Base-by-base conservation (phyloP, 2,329 filamentous ascomycete species). In the Aspergillus bombycis region DNA sequence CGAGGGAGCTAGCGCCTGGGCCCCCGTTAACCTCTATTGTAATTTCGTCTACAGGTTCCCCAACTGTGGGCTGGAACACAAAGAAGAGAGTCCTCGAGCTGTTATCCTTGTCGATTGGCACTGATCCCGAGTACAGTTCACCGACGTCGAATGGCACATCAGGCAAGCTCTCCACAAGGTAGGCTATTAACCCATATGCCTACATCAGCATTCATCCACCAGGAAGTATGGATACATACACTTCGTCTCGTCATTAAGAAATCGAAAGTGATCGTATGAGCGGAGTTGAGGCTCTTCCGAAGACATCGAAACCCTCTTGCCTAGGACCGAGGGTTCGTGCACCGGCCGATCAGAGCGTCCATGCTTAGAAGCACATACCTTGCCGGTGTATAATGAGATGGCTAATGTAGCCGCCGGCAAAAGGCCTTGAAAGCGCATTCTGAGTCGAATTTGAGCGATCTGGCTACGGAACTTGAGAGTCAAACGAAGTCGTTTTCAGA, bases 111-210 rank as follows among this genome's bases (percentile, higher is more conserved):
- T 83, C 82, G 67, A 89, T 87, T 6, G 86, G 85, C 8, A 89
- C 72, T 4, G 85, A 77, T 11, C 81, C 81, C 2, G 81, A 80
- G 65, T 82, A 83, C 57, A 80, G 79, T 69, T 82, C 81, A 26
- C 84, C 84, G 59, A 91, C 79, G 65, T 93, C 89, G 65, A 91
- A 93, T 30, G 84, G 73, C 0, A 93, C 87, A 21, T 91, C 88
- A 0, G 91, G 91, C 55, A 93, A 85, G 1, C 76, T 83, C 3
- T 90, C 87, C 68, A 92, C 85, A 46, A 91, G 87, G 26, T 82
- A 84, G 65, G 88, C 91, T 75, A 38, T 59, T 10, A 12, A n/a
- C 38, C 36, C 60, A 16, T 28, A 30, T n/a, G 32, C 14, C 16
- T 53, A n/a, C 38, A 34, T 48, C 32, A 38, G 43, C 7, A 23